phyloP scores from a whole-genome alignment of 345 rosid species.

The Boechera stricta region DNA sequence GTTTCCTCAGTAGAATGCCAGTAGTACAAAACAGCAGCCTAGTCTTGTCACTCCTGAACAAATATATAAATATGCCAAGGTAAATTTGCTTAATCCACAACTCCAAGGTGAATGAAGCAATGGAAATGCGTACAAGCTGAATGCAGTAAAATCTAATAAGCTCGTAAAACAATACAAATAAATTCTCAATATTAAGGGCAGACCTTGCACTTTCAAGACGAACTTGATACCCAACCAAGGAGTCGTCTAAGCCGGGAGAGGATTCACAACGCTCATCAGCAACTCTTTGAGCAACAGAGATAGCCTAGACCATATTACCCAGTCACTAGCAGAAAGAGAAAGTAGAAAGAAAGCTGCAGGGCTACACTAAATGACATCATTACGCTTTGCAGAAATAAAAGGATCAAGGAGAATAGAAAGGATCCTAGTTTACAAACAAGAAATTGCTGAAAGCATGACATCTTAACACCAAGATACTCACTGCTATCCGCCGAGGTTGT shows the following conservation, averaged over 20 bases:
- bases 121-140: constrained; percentile 3
- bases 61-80: constrained; percentile 36
- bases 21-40: constrained; percentile 93
- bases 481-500: constrained; percentile 93
- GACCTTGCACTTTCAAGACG: constrained; percentile 94
- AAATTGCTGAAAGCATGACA: neutral
- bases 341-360: constrained; percentile 14
- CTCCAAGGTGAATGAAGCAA: constrained; percentile 20
- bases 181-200: constrained; percentile 28
- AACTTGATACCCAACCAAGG: constrained; percentile 98
- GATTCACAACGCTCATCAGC: constrained; percentile 92
- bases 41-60: constrained; percentile 81
- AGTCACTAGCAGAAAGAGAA: constrained; percentile 27
- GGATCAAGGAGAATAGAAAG: constrained; percentile 1
- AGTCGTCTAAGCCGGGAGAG: constrained; percentile 80
- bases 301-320: constrained; percentile 66
- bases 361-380: constrained; percentile 14
- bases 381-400: constrained; percentile 6
- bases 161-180: neutral
- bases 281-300: constrained; percentile 97
- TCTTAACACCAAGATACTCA: constrained; percentile 45
- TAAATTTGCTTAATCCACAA: constrained; percentile 20
- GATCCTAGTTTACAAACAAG: neutral
- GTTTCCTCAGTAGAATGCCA: constrained; percentile 87
- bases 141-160: neutral